A percentile compares a stretch with the other conserved stretches of the same genome.
phyloP scores from a whole-genome alignment of 805 yeast species.

The Candida sonorensis region DNA sequence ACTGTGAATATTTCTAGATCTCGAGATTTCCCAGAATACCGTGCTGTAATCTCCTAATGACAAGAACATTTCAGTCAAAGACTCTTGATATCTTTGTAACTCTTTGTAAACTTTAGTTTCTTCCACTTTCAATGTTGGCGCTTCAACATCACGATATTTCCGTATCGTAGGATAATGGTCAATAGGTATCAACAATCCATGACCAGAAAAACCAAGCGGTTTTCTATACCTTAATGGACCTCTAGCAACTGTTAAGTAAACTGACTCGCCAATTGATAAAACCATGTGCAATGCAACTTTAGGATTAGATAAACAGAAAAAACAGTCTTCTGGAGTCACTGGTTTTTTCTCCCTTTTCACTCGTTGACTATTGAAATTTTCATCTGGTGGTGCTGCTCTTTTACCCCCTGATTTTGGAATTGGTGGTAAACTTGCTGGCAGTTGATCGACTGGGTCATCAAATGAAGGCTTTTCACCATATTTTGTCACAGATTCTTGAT shows the following conservation, averaged over 20 bases:
- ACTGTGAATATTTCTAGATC: constrained; percentile 59
- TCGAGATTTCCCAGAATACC: constrained; percentile 65
- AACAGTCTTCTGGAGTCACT: constrained; percentile 60
- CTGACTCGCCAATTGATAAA: constrained; percentile 58
- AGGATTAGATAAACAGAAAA: constrained; percentile 79
- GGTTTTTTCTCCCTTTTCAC: constrained; percentile 25
- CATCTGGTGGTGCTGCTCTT: constrained; percentile 1
- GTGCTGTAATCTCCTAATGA: constrained; percentile 36
- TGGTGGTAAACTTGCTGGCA: no score
- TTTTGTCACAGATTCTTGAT: constrained; percentile 11
- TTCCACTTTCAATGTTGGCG: constrained; percentile 16
- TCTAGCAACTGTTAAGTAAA: constrained; percentile 73
- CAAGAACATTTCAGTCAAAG: constrained; percentile 44
- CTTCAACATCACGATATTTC: constrained; percentile 21
- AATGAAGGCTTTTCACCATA: constrained; percentile 11
- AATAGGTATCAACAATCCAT: constrained; percentile 73
- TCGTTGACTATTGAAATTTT: not conserved
- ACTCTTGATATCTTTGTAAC: constrained; percentile 36
- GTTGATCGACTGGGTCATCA: no score
- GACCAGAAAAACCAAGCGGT: constrained; percentile 61
- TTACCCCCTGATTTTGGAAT: no score
- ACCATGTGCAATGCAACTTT: constrained; percentile 74
- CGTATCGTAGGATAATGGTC: constrained; percentile 51
- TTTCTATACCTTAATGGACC: constrained; percentile 69
- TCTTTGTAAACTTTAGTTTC: constrained; percentile 37